These are phyloP conservation scores for Colletotrichum incanum DNA, from an alignment of 2,329 filamentous ascomycete genomes.

Conservation along the genomic window DNA sequence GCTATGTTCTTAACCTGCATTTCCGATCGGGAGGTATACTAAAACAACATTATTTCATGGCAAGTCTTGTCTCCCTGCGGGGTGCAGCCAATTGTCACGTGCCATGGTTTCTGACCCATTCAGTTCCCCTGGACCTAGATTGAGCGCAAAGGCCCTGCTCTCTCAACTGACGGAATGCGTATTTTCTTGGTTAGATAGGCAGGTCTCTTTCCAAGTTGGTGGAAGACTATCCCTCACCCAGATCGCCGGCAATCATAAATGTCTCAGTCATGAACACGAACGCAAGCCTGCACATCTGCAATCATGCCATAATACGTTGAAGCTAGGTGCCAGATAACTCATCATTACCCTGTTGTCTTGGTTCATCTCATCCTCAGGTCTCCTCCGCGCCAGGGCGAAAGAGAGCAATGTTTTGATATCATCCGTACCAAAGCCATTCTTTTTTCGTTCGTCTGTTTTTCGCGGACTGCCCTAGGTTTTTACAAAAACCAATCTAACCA, in stretches of 20 bases:
- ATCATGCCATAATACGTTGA: constrained; percentile 33
- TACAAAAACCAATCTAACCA: constrained; percentile 44
- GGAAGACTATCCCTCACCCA: neutral
- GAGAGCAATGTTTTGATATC: constrained; percentile 30
- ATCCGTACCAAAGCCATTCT: constrained; percentile 36
- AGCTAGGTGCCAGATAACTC: constrained; percentile 35
- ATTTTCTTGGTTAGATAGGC: neutral
- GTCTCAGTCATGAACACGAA: neutral
- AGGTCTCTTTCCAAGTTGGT: neutral
- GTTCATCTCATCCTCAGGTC: constrained; percentile 33
- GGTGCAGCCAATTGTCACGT: neutral
- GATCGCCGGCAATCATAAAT: neutral
- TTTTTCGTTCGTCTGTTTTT: constrained; percentile 35
- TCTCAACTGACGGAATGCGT: neutral
- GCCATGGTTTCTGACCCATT: neutral
- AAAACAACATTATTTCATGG: neutral
- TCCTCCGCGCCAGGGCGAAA: constrained; percentile 17
- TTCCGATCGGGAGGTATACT: neutral
- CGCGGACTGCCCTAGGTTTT: constrained; percentile 44
- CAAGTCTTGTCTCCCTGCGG: neutral
- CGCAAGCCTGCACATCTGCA: constrained; percentile 4
- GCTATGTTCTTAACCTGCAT: neutral
- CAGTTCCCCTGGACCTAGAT: neutral
- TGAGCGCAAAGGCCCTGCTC: neutral
- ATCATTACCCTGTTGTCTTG: constrained; percentile 39